Evolutionary conservation across 371 early-diverging fungal species (phyloP).

Genomic region (Mucor saturninus): DNA sequence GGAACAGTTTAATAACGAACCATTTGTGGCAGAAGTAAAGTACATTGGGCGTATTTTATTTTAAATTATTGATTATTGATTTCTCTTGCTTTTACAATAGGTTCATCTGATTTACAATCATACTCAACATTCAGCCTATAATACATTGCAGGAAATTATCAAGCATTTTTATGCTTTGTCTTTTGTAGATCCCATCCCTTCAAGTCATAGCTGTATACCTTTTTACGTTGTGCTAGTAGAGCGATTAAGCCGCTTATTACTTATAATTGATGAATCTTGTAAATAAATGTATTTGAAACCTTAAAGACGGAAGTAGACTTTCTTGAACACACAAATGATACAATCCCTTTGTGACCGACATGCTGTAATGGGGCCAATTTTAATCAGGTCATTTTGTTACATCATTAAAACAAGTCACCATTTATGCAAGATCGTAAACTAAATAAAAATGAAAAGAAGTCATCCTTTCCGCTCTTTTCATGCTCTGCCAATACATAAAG

Average conservation of each 20-base stretch:
- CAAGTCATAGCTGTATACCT: slow-evolving; percentile 40
- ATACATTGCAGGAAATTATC: slow-evolving; percentile 39
- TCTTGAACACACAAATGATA: neutral
- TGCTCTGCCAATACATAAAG: slow-evolving; percentile 61
- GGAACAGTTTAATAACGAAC: slow-evolving; percentile 32
- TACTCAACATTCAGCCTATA: slow-evolving; percentile 23
- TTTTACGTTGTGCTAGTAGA: slow-evolving; percentile 45
- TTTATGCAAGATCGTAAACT: slow-evolving; percentile 53
- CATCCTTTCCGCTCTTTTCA: slow-evolving; percentile 53
- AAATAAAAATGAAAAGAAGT: slow-evolving; percentile 52
- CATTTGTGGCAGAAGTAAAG: slow-evolving; percentile 39
- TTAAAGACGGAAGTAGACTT: neutral
- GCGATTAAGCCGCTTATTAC: slow-evolving; percentile 33
- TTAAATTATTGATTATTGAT: neutral
- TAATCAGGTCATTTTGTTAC: too few relatives aligned
- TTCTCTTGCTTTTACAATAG: slow-evolving; percentile 3
- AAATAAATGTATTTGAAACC: neutral
- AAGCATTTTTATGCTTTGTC: slow-evolving; percentile 50
- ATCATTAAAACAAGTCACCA: slow-evolving; percentile 16
- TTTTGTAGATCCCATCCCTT: slow-evolving; percentile 40
- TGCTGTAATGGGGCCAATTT: neutral
- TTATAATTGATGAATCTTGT: slow-evolving; percentile 14
- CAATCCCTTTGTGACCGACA: neutral
- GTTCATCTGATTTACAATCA: slow-evolving; percentile 26
- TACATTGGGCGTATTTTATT: too few relatives aligned